Conservation (phyloP, 2,329 filamentous ascomycete genomes). For the Claviceps cyperi region DNA sequence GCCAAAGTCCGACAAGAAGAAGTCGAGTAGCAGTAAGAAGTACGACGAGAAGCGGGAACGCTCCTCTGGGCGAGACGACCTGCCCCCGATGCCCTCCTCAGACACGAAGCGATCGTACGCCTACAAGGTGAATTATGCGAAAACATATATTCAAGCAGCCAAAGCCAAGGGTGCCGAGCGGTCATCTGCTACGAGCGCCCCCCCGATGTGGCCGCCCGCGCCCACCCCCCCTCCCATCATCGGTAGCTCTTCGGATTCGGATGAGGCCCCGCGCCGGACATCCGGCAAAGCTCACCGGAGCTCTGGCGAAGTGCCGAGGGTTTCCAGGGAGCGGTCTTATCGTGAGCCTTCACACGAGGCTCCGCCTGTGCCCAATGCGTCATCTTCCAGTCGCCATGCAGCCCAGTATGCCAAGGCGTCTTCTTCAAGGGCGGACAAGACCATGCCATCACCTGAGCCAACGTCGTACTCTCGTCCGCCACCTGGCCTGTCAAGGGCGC, state of each 20-base stretch:
- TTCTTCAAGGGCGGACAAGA: constrained; percentile 18
- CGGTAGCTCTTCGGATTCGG: constrained; percentile 12
- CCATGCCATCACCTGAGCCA: constrained; percentile 18
- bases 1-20: constrained; percentile 23
- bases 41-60: constrained; percentile 23
- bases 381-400: constrained; percentile 17
- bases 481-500: constrained; percentile 16
- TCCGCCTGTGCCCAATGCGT: constrained; percentile 14
- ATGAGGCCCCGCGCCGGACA: constrained; percentile 19
- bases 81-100: constrained; percentile 10
- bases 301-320: constrained; percentile 15
- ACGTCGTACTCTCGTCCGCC: constrained; percentile 13
- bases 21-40: constrained; percentile 23
- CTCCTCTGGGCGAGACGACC: constrained; percentile 20
- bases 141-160: constrained; percentile 19
- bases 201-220: constrained; percentile 16
- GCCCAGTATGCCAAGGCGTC: constrained; percentile 13
- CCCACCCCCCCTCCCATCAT: constrained; percentile 22
- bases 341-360: constrained; percentile 19
- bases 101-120: constrained; percentile 11
- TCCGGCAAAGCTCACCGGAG: constrained; percentile 19
- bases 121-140: constrained; percentile 12
- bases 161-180: constrained; percentile 11
- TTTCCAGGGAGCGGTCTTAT: constrained; percentile 16
- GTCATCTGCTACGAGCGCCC: constrained; percentile 9